These are phyloP conservation scores for Chaetomium cochliodes DNA, from an alignment of 495 filamentous ascomycete species.

Conservation along the genomic window DNA sequence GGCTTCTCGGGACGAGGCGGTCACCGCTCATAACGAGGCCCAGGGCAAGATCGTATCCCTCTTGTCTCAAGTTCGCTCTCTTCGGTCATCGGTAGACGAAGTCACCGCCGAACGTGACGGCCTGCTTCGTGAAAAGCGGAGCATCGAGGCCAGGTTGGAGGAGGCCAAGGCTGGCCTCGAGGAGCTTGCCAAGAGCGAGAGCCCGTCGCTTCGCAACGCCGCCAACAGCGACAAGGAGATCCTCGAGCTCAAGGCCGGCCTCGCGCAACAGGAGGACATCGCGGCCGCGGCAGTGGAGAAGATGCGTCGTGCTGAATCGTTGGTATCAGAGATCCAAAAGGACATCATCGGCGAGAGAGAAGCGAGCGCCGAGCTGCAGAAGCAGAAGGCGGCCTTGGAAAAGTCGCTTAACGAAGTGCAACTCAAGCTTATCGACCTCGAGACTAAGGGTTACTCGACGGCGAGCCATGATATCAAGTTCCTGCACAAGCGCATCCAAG, in stretches of 20 bases:
- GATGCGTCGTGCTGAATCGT: conserved; percentile 93
- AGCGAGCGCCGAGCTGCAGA: conserved; percentile 75
- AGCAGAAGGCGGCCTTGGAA: conserved; percentile 87
- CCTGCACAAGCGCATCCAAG: conserved; percentile 90
- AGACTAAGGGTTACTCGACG: conserved; percentile 94
- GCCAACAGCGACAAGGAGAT: conserved; percentile 87
- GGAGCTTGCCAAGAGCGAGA: conserved; percentile 81
- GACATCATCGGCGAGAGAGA: conserved; percentile 92
- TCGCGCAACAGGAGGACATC: conserved; percentile 93
- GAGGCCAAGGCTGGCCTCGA: conserved; percentile 92
- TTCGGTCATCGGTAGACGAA: conserved; percentile 84
- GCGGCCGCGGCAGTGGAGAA: conserved; percentile 91
- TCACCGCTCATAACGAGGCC: conserved; percentile 89
- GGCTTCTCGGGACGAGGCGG: conserved; percentile 87
- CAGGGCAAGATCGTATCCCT: conserved; percentile 87
- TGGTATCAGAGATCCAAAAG: conserved; percentile 87
- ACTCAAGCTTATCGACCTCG: conserved; percentile 83
- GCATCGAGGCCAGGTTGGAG: conserved; percentile 78
- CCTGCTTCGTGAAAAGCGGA: conserved; percentile 83
- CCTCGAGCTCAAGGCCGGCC: conserved; percentile 81
- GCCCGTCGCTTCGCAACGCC: conserved; percentile 86
- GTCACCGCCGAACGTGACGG: conserved; percentile 80
- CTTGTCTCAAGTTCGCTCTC: conserved; percentile 83
- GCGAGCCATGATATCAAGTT: conserved; percentile 95
- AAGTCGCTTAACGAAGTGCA: conserved; percentile 91